phyloP scores from a whole-genome alignment of 176 grass and related monocot genomes.

The Carex littledalei region DNA sequence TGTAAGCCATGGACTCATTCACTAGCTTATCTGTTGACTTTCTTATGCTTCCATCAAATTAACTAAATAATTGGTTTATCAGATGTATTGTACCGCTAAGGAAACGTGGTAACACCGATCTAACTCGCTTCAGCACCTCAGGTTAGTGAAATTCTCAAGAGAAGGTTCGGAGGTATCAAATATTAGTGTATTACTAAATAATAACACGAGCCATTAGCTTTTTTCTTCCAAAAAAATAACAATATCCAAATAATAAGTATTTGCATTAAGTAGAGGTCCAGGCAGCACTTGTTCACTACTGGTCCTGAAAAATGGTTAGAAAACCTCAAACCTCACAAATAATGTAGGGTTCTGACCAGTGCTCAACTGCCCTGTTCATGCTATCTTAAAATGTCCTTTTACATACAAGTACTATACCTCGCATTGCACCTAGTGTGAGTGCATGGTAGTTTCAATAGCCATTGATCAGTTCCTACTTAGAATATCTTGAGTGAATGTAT shows the following conservation, averaged over 20 bases:
- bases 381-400: neutral
- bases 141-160: slow-evolving; percentile 31
- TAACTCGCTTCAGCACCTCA: slow-evolving; percentile 92
- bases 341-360: neutral
- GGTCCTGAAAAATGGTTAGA: neutral
- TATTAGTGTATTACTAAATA: neutral
- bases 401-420: neutral
- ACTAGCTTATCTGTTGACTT: neutral
- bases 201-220: neutral
- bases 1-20: neutral
- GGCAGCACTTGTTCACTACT: neutral
- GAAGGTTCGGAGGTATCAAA: neutral
- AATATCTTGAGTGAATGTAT: neutral
- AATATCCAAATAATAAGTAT: neutral
- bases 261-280: neutral
- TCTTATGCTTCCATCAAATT: neutral
- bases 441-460: neutral
- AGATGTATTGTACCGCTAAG: slow-evolving; percentile 71
- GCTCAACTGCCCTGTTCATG: neutral
- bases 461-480: neutral
- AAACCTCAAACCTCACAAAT: neutral
- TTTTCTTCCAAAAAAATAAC: neutral
- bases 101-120: slow-evolving; percentile 32
- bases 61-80: slow-evolving; percentile 6
- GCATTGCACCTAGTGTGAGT: neutral